Base-by-base conservation (phyloP, 345 rosid genomes). In the Clarkia xantiana region DNA sequence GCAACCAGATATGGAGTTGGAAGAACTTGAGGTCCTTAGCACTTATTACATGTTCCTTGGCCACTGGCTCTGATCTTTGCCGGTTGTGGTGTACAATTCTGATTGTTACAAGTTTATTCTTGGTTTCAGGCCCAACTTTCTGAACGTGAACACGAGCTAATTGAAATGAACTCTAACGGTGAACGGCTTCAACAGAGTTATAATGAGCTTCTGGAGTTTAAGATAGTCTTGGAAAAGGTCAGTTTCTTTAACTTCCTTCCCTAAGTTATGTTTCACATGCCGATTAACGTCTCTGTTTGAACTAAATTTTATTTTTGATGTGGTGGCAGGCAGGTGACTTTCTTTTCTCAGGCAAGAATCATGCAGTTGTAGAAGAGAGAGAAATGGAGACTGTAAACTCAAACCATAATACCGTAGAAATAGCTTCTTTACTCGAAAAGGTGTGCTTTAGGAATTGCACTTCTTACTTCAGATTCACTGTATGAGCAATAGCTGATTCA, bases 121-220 rank as follows among this genome's bases (percentile, higher is more conserved):
- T 23, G 14, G 54, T 59, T 51, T 39, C 81, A 90, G 97, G 49
- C 71, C 46, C 88, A 79, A 75, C 94, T 90, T 57, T 80, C 81
- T 20, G 94, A 86, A 58, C 91, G 81, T 59, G 97, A 90, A 58
- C 86, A 71, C 44, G 97, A 90, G 62, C 78, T 90, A 43, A 72
- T 81, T 66, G 97, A 90, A 69, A 81, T 83, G 89, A 90, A 83
- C 61, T 86, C 94, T 15, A 90, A 90, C 65, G 67, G 86, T 68
- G 97, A 81, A 76, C 80, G 72, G 70, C 97, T 90, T 66, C 82
- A 70, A 55, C 86, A 78, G 66, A 66, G 86, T 18, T 81, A 77
- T 70, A 90, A 83, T 60, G 97, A 90, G 69, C 94, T 90, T 25
- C 69, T 90, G 51, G 97, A 86, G 72, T 90, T 86, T 68, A 90